A percentile compares a stretch with the other conserved stretches of the same genome.
These are phyloP conservation scores for Ilyonectria sp. DNA, from an alignment of 2,329 filamentous ascomycete species.

Conservation along the genomic window DNA sequence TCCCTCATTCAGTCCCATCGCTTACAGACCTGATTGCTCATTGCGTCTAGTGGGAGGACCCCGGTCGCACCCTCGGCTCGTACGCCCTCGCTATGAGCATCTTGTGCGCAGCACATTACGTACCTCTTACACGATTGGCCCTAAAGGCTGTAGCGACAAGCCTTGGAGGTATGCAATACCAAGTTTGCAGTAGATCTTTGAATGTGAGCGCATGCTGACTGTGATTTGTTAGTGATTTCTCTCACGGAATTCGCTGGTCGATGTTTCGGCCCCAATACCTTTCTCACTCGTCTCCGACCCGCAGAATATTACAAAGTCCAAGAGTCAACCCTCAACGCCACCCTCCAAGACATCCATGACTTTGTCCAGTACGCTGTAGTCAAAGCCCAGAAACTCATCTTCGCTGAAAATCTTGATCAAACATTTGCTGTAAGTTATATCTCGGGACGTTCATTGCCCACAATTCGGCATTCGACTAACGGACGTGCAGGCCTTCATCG, in stretches of 20 bases:
- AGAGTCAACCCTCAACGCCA: constrained; percentile 40
- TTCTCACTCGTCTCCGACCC: constrained; percentile 38
- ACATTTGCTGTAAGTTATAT: constrained; percentile 32
- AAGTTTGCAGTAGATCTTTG: accelerated
- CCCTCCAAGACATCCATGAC: constrained; percentile 39
- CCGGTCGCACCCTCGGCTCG: constrained; percentile 38
- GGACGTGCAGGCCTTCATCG: constrained; percentile 21
- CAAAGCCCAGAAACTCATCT: constrained; percentile 33
- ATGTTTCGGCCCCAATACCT: constrained; percentile 35
- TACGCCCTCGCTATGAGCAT: constrained; percentile 37
- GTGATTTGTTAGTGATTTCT: constrained; percentile 18
- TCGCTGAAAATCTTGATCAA: constrained; percentile 33
- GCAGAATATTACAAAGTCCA: constrained; percentile 39
- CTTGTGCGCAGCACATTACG: constrained; percentile 34
- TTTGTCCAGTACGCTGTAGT: constrained; percentile 36
- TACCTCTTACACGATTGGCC: constrained; percentile 36
- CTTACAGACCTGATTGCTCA: not conserved
- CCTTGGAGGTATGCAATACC: constrained; percentile 36
- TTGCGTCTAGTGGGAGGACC: constrained; percentile 37
- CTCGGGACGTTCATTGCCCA: accelerated
- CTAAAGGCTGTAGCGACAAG: constrained; percentile 33
- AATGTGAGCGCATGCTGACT: not conserved
- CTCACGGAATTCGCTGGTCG: constrained; percentile 37
- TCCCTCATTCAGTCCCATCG: accelerated
- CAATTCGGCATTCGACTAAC: constrained; percentile 2